These are phyloP conservation scores for Angophora floribunda DNA, from an alignment of 345 rosid species.

Conservation along the genomic window DNA sequence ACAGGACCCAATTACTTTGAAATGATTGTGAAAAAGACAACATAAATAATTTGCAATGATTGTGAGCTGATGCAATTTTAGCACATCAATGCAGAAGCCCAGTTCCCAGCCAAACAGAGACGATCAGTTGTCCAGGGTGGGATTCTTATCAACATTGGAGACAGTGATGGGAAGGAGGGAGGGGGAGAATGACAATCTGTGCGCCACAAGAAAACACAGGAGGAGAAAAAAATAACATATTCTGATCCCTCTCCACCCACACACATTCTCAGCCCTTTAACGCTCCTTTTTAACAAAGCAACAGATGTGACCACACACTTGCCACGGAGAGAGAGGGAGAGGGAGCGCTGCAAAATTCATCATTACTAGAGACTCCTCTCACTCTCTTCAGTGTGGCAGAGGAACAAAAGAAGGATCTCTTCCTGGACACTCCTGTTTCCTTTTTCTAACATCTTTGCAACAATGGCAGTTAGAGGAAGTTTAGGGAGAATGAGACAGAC, in stretches of 20 bases:
- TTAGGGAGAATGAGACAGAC: constrained; percentile 1
- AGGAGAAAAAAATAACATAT: constrained; percentile 15
- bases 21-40: background rate
- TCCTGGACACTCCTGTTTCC: constrained; percentile 18
- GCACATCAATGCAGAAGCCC: background rate
- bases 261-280: background rate
- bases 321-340: background rate
- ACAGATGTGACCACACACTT: constrained; percentile 35
- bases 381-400: constrained; percentile 1
- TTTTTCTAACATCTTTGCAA: background rate
- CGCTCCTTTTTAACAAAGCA: constrained; percentile 8
- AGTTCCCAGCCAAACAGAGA: background rate
- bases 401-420: constrained; percentile 37
- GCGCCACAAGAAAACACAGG: background rate
- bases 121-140: constrained; percentile 15
- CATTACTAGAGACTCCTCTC: background rate
- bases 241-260: constrained; percentile 39
- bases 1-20: background rate
- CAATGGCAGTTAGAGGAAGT: constrained; percentile 5
- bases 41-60: background rate
- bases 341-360: background rate
- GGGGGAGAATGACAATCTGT: constrained; percentile 5
- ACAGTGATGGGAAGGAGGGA: constrained; percentile 9
- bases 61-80: background rate
- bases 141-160: constrained; percentile 38